Evolutionary conservation across 495 filamentous ascomycete species (phyloP), one percentile per base, ranked within the genome.

Genomic region (Hyaloscypha hepaticicola): DNA sequence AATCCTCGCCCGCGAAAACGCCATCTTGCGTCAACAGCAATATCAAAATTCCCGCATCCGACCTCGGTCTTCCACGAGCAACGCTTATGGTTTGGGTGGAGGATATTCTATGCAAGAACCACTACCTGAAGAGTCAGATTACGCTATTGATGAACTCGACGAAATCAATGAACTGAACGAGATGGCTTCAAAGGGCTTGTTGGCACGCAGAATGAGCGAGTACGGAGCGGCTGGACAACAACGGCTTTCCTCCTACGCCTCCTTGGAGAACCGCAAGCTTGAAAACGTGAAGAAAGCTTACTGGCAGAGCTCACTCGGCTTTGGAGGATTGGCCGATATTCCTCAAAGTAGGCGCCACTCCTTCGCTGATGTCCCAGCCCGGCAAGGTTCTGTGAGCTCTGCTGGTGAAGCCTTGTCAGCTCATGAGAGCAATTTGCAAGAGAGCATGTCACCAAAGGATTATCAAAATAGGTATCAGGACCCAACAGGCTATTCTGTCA

Each of bases 341-440:
- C 85, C 90, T 29, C 93, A 97, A 67, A 97, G 94, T 72, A 86
- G 95, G 56, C 88, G 95, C 3, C 95, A 99, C 76, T 98, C 95
- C n/a, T 96, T 99, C 74, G 94, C 93, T n/a, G 91, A 94, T 71
- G 83, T 90, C 21, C 87, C 87, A 2, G 85, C 86, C 38, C 79
- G 90, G 31, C 88, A 92, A 67, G 79, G 78, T 12, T 93, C 90
- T 3, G 82, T 91, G 58, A 81, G 87, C 61, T 89, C 88, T 24
- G 75, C 82, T 57, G 79, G 80, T 49, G 88, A 92, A 38, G 74
- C 80, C 5, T 75, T 77, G 11, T 74, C 67, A 72, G 14, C 68
- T 5, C 64, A 64, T 53, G 69, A 71, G 41, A 63, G 24, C 29
- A 67, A 22, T 29, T 21, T 66, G 21, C 67, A 69, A 28, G 70